Evolutionary conservation across 148 eudicot species (phyloP).

Genomic region (Mesembryanthemum crystallinum): DNA sequence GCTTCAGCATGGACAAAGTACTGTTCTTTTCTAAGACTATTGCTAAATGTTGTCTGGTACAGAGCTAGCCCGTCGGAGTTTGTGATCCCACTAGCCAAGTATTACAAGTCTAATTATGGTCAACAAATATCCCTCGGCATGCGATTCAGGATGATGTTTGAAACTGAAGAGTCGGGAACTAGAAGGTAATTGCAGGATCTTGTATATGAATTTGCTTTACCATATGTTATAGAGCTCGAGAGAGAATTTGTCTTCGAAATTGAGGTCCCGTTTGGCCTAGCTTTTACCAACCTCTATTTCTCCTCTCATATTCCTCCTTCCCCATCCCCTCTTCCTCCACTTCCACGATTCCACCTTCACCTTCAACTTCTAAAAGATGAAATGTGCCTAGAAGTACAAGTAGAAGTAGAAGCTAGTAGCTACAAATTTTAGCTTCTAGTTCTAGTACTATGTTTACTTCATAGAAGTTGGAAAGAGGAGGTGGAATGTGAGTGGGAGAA

Average conservation of each 20-base stretch:
- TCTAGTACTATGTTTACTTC: too few relatives aligned
- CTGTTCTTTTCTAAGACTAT: slow-evolving; percentile 4
- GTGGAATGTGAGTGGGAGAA: neutral
- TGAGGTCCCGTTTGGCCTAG: too few relatives aligned
- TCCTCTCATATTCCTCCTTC: too few relatives aligned
- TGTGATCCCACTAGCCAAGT: slow-evolving; percentile 92
- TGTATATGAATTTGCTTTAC: neutral
- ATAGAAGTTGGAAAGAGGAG: neutral
- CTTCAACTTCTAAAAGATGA: too few relatives aligned
- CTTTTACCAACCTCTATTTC: too few relatives aligned
- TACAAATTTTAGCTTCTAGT: too few relatives aligned
- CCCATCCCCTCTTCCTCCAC: too few relatives aligned
- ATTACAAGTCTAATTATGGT: slow-evolving; percentile 78
- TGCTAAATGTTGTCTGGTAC: slow-evolving; percentile 23
- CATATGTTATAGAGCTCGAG: neutral
- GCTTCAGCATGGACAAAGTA: neutral
- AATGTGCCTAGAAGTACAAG: too few relatives aligned
- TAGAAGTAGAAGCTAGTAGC: too few relatives aligned
- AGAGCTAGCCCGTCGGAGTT: slow-evolving; percentile 97
- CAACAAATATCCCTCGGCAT: slow-evolving; percentile 90
- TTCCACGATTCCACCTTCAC: too few relatives aligned
- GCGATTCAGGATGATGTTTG: slow-evolving; percentile 98
- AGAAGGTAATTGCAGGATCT: slow-evolving; percentile 57
- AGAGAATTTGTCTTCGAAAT: neutral
- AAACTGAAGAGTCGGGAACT: slow-evolving; percentile 95